These are phyloP conservation scores for Schwanniomyces sp. DNA, from an alignment of 805 yeast species.

Conservation along the genomic window DNA sequence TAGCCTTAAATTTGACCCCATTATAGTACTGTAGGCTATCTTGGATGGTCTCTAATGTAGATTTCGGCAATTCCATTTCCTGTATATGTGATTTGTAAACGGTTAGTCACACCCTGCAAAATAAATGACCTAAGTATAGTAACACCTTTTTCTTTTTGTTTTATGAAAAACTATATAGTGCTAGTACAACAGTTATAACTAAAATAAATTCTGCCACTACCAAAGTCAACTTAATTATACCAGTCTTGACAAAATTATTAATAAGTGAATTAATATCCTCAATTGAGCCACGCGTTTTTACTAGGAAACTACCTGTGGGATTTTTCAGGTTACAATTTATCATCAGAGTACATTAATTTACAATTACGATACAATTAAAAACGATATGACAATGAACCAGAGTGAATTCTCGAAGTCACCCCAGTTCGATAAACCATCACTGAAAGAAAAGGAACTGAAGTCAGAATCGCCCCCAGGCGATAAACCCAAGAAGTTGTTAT, in stretches of 20 bases:
- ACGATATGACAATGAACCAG: not conserved
- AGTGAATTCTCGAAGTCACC: not conserved
- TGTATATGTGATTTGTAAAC: not conserved
- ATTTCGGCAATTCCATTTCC: slow-evolving; percentile 3
- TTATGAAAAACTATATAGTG: not conserved
- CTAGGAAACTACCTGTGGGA: not conserved
- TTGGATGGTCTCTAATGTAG: slow-evolving; percentile 4
- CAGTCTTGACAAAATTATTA: not conserved
- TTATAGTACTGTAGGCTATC: slow-evolving; percentile 3
- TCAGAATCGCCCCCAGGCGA: slow-evolving; percentile 2
- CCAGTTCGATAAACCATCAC: not conserved
- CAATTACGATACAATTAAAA: not conserved
- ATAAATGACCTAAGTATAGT: not conserved
- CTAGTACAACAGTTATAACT: not conserved
- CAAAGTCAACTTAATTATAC: not conserved
- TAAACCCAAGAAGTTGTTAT: slow-evolving; percentile 31
- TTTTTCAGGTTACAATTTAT: not conserved
- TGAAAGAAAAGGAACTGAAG: not conserved
- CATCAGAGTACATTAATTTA: not conserved
- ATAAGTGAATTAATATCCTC: not conserved
- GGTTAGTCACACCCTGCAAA: slow-evolving; percentile 1
- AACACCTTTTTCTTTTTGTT: not conserved
- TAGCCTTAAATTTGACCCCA: not conserved
- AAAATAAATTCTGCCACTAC: not conserved
- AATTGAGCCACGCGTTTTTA: not conserved